A percentile compares a stretch with the other conserved stretches of the same genome.
phyloP scores from a whole-genome alignment of 1,284 basidiomycete species.

The Rhodotorula mucilaginosa region DNA sequence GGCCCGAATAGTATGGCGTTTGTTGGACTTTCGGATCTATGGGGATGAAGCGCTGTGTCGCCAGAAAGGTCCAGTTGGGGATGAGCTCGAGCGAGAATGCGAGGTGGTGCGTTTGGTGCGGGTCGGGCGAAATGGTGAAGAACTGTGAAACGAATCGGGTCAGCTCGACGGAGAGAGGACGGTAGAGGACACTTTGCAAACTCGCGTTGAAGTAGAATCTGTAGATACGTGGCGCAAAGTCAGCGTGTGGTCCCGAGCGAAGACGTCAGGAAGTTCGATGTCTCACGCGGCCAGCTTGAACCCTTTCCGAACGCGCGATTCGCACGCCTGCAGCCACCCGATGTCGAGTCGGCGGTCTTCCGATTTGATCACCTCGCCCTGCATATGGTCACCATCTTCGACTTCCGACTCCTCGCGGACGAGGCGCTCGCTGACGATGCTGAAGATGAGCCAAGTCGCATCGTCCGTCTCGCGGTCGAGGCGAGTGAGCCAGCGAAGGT shows the following conservation, averaged over 20 bases:
- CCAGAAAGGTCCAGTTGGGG: constrained; percentile 23
- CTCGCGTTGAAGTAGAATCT: constrained; percentile 22
- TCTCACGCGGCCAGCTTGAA: constrained; percentile 24
- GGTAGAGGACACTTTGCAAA: not conserved
- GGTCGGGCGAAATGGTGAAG: constrained; percentile 21
- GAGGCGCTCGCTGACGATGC: constrained; percentile 13
- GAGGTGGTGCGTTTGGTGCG: constrained; percentile 28
- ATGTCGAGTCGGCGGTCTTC: not conserved
- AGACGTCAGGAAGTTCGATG: not conserved
- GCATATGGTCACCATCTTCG: not conserved
- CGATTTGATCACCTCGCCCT: not conserved
- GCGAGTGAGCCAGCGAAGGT: constrained; percentile 15
- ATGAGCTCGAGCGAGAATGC: constrained; percentile 26
- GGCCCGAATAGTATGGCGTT: too few species aligned
- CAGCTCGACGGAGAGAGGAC: not conserved
- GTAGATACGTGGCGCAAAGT: not conserved
- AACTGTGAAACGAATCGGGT: not conserved
- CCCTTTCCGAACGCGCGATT: constrained; percentile 16
- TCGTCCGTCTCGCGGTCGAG: constrained; percentile 27
- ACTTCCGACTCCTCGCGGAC: constrained; percentile 2
- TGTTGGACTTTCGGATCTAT: not conserved
- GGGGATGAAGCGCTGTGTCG: constrained; percentile 11
- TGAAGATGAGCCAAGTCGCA: constrained; percentile 11
- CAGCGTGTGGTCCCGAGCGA: not conserved
- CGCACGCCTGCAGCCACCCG: constrained; percentile 12